Conservation (phyloP, 2,329 filamentous ascomycete species). For the Aurifilum marmelostoma region DNA sequence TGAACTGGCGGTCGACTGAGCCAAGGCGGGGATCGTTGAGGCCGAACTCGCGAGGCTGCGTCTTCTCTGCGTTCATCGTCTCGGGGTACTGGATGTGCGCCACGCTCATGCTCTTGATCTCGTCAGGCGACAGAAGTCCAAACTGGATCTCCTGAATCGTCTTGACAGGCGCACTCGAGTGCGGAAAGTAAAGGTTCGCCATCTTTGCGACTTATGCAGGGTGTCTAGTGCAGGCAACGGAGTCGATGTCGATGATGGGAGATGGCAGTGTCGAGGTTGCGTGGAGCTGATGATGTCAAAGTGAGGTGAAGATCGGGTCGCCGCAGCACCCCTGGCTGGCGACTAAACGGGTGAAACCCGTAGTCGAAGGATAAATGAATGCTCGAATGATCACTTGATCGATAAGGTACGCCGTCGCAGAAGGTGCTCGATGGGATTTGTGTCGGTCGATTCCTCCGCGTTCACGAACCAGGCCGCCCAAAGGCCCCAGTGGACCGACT, state of each 20-base stretch:
- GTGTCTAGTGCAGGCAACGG: constrained; percentile 14
- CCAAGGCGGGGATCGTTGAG: constrained; percentile 95
- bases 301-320: constrained; percentile 13
- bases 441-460: constrained; percentile 27
- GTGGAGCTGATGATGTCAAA: constrained; percentile 20
- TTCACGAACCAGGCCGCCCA: constrained; percentile 41
- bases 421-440: constrained; percentile 26
- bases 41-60: constrained; percentile 86
- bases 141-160: constrained; percentile 99
- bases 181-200: constrained; percentile 89
- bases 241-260: constrained; percentile 25
- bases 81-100: constrained; percentile 97
- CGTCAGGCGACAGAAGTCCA: constrained; percentile 93
- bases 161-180: constrained; percentile 94
- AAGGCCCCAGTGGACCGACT: constrained; percentile 42
- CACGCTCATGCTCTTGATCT: constrained; percentile 99
- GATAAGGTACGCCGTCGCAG: constrained; percentile 19
- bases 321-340: constrained; percentile 5
- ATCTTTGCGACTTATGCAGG: constrained; percentile 61
- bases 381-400: constrained; percentile 15
- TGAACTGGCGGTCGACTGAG: constrained; percentile 93
- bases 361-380: constrained; percentile 21
- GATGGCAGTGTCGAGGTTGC: constrained; percentile 14
- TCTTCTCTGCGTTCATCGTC: constrained; percentile 96
- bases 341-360: constrained; percentile 6